Evolutionary conservation across 768 basidiomycete species (phyloP), one percentile per base, ranked within the genome.

Genomic region (Podaxis sp.): DNA sequence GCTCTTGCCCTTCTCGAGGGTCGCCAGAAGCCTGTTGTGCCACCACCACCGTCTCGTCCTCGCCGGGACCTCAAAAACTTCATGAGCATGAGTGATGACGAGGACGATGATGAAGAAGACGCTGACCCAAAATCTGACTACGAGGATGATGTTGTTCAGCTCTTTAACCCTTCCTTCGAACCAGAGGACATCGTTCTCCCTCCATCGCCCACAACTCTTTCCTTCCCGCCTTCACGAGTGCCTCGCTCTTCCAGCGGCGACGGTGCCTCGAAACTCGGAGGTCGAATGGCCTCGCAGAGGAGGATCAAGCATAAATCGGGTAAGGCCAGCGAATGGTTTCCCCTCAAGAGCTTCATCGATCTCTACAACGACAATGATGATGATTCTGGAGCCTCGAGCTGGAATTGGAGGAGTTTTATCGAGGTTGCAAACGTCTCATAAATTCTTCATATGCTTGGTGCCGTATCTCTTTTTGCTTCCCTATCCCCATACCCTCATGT

Each of bases 1-100:
- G 88, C 89, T 0, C 82, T 90, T 6, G 88, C 87, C 0, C 77
- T 82, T 28, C 81, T 90, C 26, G 89, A 90, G 66, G 88, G 88
- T 15, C 81, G 82, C 36, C 72, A 71, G 61, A 56, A 68, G 56
- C 60, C 53, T 37, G 28, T 26, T 5, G 41, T 59, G 33, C 64
- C 61, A 15, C 63, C 51, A 54, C 53, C 37, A 58, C 66, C n/a
- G 33, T 67, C 64, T 4, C 70, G 63, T 33, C 62, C 65, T 37
- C 52, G 33, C 55, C 64, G 62, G 49, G 41, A 58, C 59, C 63
- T 13, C 71, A 75, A 54, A 58, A 87, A 88, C 70, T 89, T 89
- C 66, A 89, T 88, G 84, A 85, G 78, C 75, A 83, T 87, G 80
- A 82, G 77, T 56, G 88, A 89, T 64, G 87, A 66, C 51, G 87